A percentile compares a stretch with the other conserved stretches of the same genome.
Evolutionary conservation across 768 basidiomycete genomes (phyloP).

Genomic region (Russula sp.): DNA sequence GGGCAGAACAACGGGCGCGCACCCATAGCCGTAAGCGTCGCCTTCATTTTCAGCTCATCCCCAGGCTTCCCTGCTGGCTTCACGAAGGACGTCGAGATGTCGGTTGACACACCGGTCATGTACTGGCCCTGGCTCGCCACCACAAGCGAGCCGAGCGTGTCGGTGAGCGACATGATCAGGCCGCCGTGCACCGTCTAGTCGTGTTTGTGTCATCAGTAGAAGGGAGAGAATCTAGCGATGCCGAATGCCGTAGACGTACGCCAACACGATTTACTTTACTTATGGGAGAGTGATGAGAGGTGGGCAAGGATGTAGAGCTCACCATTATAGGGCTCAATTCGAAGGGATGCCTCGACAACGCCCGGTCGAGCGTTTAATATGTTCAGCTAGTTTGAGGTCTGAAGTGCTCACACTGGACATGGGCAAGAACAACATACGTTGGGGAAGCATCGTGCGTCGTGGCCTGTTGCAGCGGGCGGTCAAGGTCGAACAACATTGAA

Average conservation of each 20-base stretch:
- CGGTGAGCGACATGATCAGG: conserved; percentile 73
- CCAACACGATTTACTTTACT: conserved; percentile 73
- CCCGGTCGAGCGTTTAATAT: conserved; percentile 68
- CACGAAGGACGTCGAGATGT: conserved; percentile 72
- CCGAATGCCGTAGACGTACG: conserved; percentile 38
- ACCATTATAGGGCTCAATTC: conserved; percentile 74
- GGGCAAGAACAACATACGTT: conserved; percentile 42
- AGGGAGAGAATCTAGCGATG: neutral
- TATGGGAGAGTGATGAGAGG: neutral
- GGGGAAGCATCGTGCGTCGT: conserved; percentile 75
- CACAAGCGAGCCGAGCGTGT: conserved; percentile 80
- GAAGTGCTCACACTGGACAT: neutral
- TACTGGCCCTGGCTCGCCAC: conserved; percentile 75
- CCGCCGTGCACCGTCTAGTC: conserved; percentile 69
- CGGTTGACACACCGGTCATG: conserved; percentile 86
- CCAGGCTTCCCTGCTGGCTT: conserved; percentile 69
- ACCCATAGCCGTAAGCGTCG: conserved; percentile 68
- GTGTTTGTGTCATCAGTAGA: neutral
- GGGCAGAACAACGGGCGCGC: neutral
- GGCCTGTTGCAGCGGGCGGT: conserved; percentile 41
- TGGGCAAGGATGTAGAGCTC: conserved; percentile 25
- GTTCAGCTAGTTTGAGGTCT: conserved; percentile 43
- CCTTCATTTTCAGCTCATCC: conserved; percentile 59
- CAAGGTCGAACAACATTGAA: conserved; percentile 10
- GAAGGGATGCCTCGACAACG: conserved; percentile 59